Conservation (phyloP, 768 basidiomycete genomes). For the Leccinum incarnatum region DNA sequence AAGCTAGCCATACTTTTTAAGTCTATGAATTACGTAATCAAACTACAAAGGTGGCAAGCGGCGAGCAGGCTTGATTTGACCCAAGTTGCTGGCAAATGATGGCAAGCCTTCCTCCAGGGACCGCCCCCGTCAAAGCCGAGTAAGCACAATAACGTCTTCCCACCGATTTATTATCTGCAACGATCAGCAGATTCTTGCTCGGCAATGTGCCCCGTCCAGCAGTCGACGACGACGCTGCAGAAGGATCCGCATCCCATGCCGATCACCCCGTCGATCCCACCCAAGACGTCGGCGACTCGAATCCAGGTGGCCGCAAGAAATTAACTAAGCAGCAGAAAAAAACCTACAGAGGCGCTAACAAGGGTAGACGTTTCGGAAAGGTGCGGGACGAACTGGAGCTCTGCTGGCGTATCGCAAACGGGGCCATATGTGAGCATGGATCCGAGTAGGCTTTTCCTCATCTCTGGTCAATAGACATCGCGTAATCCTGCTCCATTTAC, state of each 20-base stretch:
- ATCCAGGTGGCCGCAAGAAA: constrained; percentile 35
- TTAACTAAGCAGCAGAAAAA: constrained; percentile 67
- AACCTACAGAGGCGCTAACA: constrained; percentile 77
- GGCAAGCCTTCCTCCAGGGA: constrained; percentile 35
- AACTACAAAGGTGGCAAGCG: too few relatives aligned
- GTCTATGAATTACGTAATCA: too few relatives aligned
- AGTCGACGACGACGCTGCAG: constrained; percentile 61
- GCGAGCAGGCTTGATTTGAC: neutral
- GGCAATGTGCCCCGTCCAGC: constrained; percentile 22
- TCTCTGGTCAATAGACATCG: neutral
- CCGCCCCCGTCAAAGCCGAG: constrained; percentile 55
- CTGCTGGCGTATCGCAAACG: constrained; percentile 78
- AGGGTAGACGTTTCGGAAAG: constrained; percentile 74
- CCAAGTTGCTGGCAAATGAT: neutral
- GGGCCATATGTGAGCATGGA: constrained; percentile 68
- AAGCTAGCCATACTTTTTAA: too few relatives aligned
- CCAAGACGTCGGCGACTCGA: constrained; percentile 27
- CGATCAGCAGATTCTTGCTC: constrained; percentile 42
- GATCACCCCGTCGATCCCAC: constrained; percentile 26
- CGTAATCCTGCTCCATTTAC: neutral
- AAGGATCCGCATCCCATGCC: constrained; percentile 47
- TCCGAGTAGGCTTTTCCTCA: constrained; percentile 43
- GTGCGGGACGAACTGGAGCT: constrained; percentile 77
- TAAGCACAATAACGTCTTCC: constrained; percentile 22
- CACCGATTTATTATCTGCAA: neutral